phyloP scores from a whole-genome alignment of 495 filamentous ascomycete genomes.

The Jackrogersella minutella region DNA sequence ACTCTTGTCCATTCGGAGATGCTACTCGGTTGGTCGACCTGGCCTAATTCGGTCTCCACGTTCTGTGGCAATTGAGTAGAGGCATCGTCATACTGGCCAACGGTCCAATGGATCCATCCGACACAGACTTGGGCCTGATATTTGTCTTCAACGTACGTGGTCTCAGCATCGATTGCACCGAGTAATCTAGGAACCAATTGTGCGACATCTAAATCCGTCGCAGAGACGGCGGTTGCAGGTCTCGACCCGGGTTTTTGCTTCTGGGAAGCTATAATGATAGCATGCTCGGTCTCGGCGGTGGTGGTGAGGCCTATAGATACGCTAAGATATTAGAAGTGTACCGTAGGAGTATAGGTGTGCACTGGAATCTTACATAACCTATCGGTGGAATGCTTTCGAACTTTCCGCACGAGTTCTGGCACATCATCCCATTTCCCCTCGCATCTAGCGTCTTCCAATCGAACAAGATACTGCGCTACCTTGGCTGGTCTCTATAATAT shows the following conservation, averaged over 20 bases:
- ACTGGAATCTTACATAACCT: constrained; percentile 72
- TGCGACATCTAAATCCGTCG: constrained; percentile 51
- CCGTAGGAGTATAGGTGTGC: neutral
- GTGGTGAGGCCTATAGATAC: constrained; percentile 70
- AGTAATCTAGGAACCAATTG: constrained; percentile 69
- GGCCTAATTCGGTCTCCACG: constrained; percentile 60
- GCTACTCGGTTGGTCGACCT: constrained; percentile 56
- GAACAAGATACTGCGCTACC: constrained; percentile 77
- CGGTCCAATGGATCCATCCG: constrained; percentile 81
- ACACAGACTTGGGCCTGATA: constrained; percentile 83
- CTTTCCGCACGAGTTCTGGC: constrained; percentile 88
- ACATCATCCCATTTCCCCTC: constrained; percentile 88
- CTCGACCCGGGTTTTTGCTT: constrained; percentile 51
- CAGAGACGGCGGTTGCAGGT: constrained; percentile 48
- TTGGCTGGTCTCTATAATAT: constrained; percentile 63
- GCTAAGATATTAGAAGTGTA: constrained; percentile 8
- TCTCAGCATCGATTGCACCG: constrained; percentile 70
- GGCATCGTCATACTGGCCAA: constrained; percentile 71
- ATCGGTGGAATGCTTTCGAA: constrained; percentile 90
- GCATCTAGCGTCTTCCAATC: constrained; percentile 85
- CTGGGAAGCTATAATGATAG: constrained; percentile 63
- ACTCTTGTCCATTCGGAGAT: constrained; percentile 78
- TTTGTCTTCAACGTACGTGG: constrained; percentile 67
- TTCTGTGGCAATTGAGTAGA: constrained; percentile 68
- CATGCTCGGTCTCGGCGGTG: constrained; percentile 75